phyloP scores from a whole-genome alignment of 129 eudicot species.

The Saposhnikovia divaricata region DNA sequence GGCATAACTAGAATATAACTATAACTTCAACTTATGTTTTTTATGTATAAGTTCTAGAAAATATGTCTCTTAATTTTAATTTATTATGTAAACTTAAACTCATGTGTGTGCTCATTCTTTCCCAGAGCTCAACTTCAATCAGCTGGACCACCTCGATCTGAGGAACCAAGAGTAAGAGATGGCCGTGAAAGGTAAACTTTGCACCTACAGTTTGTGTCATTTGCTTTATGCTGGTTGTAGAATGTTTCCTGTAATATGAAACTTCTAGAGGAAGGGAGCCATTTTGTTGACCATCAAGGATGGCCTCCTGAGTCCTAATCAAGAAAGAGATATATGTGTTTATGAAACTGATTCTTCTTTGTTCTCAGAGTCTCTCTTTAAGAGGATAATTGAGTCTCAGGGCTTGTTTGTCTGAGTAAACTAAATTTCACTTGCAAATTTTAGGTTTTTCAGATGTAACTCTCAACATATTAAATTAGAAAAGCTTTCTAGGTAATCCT shows the following conservation, averaged over 20 bases:
- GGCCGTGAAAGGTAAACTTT: conserved; percentile 52
- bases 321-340: neutral
- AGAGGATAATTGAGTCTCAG: neutral
- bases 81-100: neutral
- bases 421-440: neutral
- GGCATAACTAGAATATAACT: neutral
- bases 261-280: neutral
- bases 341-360: neutral
- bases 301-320: neutral
- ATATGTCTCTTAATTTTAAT: neutral
- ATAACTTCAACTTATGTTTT: neutral
- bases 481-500: neutral
- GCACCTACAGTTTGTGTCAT: neutral
- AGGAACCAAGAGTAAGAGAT: conserved; percentile 75
- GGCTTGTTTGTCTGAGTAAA: neutral
- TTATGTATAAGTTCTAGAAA: neutral
- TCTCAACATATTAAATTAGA: neutral
- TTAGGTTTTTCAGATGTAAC: neutral
- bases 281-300: neutral
- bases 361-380: neutral
- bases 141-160: conserved; percentile 61
- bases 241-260: neutral
- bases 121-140: conserved; percentile 69
- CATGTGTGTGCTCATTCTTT: neutral
- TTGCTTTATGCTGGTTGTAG: neutral